These are phyloP conservation scores for Elsinoe ampelina DNA, from an alignment of 2,329 filamentous ascomycete species.

Conservation along the genomic window DNA sequence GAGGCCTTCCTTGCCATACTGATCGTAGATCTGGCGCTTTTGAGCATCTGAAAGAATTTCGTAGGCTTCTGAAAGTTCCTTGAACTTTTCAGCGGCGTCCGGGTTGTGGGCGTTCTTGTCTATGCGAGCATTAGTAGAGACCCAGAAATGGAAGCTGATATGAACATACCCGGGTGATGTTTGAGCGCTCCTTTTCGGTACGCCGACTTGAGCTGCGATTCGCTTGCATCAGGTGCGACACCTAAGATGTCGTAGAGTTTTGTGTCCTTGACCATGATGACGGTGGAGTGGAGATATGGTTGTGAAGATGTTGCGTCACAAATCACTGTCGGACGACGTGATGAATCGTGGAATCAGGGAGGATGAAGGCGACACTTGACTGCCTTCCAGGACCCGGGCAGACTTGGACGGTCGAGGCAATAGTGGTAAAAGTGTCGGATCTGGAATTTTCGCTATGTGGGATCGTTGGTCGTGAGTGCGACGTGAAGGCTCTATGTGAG, in stretches of 20 bases:
- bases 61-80: slow-evolving; percentile 92
- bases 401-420: too few species aligned
- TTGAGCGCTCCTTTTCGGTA: slow-evolving; percentile 79
- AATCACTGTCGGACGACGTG: not conserved
- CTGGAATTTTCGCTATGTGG: too few species aligned
- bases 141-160: not conserved
- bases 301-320: too few species aligned
- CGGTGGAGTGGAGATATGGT: slow-evolving; percentile 14
- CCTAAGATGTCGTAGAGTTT: slow-evolving; percentile 72
- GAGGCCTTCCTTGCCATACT: slow-evolving; percentile 94
- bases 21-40: slow-evolving; percentile 87
- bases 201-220: slow-evolving; percentile 81
- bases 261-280: slow-evolving; percentile 67
- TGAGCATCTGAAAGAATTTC: slow-evolving; percentile 87
- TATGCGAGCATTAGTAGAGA: slow-evolving; percentile 29
- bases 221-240: slow-evolving; percentile 69
- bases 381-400: too few species aligned
- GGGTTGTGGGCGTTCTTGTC: slow-evolving; percentile 97
- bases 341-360: too few species aligned
- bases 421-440: too few species aligned
- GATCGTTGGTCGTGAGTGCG: too few species aligned
- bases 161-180: slow-evolving; percentile 64
- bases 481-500: not conserved
- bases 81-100: slow-evolving; percentile 93
- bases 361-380: too few species aligned